A percentile compares a stretch with the other conserved stretches of the same genome.
phyloP scores from a whole-genome alignment of 2,329 filamentous ascomycete species.

The Colletotrichum orbiculare region DNA sequence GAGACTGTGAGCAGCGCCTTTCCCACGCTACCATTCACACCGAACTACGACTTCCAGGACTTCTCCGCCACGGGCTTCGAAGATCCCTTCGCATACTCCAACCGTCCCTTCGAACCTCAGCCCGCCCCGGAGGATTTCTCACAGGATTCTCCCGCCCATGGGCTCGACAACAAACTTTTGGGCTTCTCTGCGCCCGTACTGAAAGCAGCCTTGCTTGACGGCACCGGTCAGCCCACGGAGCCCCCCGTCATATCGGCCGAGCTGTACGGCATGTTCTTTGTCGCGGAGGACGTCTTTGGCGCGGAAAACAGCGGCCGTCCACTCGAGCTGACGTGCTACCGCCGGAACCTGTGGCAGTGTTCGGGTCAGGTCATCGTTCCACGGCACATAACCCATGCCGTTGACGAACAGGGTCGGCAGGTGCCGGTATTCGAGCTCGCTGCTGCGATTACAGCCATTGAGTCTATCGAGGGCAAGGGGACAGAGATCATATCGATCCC shows the following conservation, averaged over 20 bases:
- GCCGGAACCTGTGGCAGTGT: constrained; percentile 94
- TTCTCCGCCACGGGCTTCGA: constrained; percentile 71
- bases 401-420: constrained; percentile 80
- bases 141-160: constrained; percentile 63
- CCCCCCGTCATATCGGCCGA: constrained; percentile 72
- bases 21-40: constrained; percentile 63
- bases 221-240: constrained; percentile 70
- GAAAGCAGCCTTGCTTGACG: constrained; percentile 73
- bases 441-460: constrained; percentile 84
- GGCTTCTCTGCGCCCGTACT: constrained; percentile 75
- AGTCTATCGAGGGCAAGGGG: constrained; percentile 90
- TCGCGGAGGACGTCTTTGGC: constrained; percentile 83
- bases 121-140: constrained; percentile 56
- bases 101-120: constrained; percentile 58
- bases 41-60: constrained; percentile 69
- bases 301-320: constrained; percentile 67
- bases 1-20: constrained; percentile 56
- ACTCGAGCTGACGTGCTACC: constrained; percentile 92
- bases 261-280: constrained; percentile 89
- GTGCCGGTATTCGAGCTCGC: constrained; percentile 82
- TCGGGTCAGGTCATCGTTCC: constrained; percentile 87
- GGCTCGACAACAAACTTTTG: constrained; percentile 77
- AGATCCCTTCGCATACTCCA: constrained; percentile 71
- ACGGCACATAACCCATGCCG: constrained; percentile 74
- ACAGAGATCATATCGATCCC: constrained; percentile 97